These are phyloP conservation scores for Aaosphaeria pasadenensis DNA, from an alignment of 2,329 filamentous ascomycete species.

Conservation along the genomic window DNA sequence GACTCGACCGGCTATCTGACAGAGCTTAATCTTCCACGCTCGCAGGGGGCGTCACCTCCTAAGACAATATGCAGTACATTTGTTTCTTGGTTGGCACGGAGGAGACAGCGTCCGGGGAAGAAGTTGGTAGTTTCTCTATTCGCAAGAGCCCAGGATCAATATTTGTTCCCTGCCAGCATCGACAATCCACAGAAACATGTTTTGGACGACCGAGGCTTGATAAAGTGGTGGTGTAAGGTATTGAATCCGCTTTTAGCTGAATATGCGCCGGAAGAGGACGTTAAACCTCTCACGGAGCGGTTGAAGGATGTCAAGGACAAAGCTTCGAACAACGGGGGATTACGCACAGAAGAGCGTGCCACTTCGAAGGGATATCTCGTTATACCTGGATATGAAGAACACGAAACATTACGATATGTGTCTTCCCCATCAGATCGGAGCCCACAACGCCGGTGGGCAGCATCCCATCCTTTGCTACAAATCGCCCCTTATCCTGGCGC, in stretches of 20 bases:
- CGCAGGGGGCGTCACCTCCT: constrained; percentile 63
- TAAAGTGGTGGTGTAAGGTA: constrained; percentile 94
- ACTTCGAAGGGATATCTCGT: constrained; percentile 74
- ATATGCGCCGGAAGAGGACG: constrained; percentile 43
- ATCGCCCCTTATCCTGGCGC: constrained; percentile 67
- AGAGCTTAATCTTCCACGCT: constrained; percentile 55
- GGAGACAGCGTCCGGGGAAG: constrained; percentile 61
- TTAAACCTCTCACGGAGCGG: constrained; percentile 27
- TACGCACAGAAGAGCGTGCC: constrained; percentile 18
- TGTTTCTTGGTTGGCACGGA: constrained; percentile 68
- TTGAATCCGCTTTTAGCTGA: constrained; percentile 69
- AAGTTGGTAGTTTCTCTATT: constrained; percentile 84
- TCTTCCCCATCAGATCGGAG: constrained; percentile 50
- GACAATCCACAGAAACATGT: constrained; percentile 86
- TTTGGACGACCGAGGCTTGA: constrained; percentile 81
- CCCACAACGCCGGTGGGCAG: constrained; percentile 46
- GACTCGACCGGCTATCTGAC: constrained; percentile 89
- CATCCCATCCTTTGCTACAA: constrained; percentile 70
- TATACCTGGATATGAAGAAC: constrained; percentile 80
- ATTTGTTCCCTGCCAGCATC: constrained; percentile 89
- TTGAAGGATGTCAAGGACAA: constrained; percentile 22
- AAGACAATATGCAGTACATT: constrained; percentile 73
- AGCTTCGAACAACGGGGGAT: background rate
- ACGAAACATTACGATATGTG: constrained; percentile 77
- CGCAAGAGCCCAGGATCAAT: constrained; percentile 86